Percentiles rank a stretch among this genome's conserved stretches.
phyloP scores from a whole-genome alignment of 257 asterid species.

The Craterostigma plantagineum region DNA sequence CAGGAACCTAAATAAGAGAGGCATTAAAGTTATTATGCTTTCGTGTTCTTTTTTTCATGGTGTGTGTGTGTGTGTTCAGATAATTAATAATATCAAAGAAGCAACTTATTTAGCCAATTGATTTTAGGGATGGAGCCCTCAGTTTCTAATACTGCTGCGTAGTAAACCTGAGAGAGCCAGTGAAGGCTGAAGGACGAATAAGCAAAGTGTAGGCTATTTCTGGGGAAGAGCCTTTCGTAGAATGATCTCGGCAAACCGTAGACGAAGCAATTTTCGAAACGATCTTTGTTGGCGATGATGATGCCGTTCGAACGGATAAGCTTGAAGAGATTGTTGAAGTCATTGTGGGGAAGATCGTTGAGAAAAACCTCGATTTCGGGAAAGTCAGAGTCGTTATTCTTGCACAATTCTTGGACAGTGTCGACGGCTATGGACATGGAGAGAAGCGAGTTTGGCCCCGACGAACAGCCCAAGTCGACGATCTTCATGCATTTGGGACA shows the following conservation, averaged over 20 bases:
- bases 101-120: no score
- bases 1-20: no score
- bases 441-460: constrained; percentile 23
- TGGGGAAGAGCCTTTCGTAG: constrained; percentile 18
- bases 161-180: constrained; percentile 52
- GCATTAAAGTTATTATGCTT: no score
- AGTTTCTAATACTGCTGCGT: no score
- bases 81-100: no score
- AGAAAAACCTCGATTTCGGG: constrained; percentile 15
- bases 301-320: background rate
- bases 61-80: no score
- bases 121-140: no score
- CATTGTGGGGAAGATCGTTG: constrained; percentile 25
- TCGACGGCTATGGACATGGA: constrained; percentile 12
- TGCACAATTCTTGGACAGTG: constrained; percentile 4
- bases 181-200: constrained; percentile 25
- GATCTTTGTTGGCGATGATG: no score
- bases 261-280: background rate
- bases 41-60: no score
- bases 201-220: constrained; percentile 13
- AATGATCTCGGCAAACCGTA: constrained; percentile 22
- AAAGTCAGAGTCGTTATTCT: background rate
- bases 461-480: constrained; percentile 30
- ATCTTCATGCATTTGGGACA: constrained; percentile 10
- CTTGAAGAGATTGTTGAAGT: constrained; percentile 24